Evolutionary conservation across 441 rosid genomes (phyloP).

Genomic region (Geranium incanum): DNA sequence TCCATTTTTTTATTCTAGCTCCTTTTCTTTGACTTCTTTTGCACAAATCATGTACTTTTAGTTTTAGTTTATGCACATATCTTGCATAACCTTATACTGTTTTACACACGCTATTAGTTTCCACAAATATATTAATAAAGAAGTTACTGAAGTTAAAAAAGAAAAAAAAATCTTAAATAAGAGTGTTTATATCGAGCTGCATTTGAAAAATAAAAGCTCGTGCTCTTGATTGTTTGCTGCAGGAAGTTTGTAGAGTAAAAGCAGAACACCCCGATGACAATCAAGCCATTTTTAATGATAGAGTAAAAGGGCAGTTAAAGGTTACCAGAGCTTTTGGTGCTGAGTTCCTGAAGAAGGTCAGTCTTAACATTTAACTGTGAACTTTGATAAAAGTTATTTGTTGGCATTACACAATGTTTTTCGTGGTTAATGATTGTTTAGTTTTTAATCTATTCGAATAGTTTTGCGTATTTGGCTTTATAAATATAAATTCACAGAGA

Average conservation of each 20-base stretch:
- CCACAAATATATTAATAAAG: background rate
- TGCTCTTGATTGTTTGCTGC: slow-evolving; percentile 26
- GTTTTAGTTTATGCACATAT: background rate
- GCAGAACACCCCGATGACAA: slow-evolving; percentile 80
- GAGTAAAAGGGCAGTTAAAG: slow-evolving; percentile 88
- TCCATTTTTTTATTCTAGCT: too few species aligned
- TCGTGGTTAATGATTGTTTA: background rate
- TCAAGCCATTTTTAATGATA: slow-evolving; percentile 67
- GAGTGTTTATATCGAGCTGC: slow-evolving; percentile 2
- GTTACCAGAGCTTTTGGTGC: slow-evolving; percentile 95
- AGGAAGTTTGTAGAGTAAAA: slow-evolving; percentile 76
- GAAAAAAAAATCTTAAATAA: background rate
- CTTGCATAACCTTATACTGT: background rate
- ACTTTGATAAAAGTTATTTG: background rate
- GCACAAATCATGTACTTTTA: too few species aligned
- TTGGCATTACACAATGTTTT: background rate
- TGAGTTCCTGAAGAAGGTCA: slow-evolving; percentile 83
- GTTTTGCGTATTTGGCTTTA: background rate
- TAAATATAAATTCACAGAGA: background rate
- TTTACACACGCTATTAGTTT: background rate
- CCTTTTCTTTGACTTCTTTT: too few species aligned
- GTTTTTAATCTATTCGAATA: background rate
- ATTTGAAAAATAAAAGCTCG: slow-evolving; percentile 14
- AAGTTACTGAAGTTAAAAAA: background rate
- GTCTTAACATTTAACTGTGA: slow-evolving; percentile 18